Percentiles rank a stretch among this genome's conserved stretches.
These are phyloP conservation scores for Beauveria scarabaeidicola DNA, from an alignment of 2,329 filamentous ascomycete genomes.

Conservation along the genomic window DNA sequence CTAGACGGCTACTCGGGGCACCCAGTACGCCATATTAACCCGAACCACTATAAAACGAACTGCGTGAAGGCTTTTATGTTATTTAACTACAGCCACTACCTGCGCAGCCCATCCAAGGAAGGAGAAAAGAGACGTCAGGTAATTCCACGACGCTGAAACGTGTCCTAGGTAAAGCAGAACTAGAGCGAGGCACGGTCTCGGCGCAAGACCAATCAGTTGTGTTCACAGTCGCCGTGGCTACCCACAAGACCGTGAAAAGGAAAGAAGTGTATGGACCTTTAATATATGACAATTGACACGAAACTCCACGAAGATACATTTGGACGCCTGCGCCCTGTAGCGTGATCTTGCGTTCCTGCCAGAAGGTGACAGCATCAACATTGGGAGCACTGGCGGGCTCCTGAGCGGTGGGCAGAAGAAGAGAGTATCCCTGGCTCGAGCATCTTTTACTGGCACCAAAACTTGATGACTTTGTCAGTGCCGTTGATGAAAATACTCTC, in stretches of 20 bases:
- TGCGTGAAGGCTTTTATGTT: background rate
- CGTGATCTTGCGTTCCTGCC: constrained; percentile 22
- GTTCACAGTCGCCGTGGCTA: constrained; percentile 16
- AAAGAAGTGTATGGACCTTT: constrained; percentile 21
- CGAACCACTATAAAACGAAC: too few species aligned
- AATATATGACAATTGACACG: constrained; percentile 19
- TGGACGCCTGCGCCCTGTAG: constrained; percentile 17
- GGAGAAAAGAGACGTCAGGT: constrained; percentile 17
- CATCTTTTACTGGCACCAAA: constrained; percentile 20
- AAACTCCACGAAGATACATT: constrained; percentile 22
- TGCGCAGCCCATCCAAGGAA: background rate
- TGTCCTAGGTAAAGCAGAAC: constrained; percentile 21
- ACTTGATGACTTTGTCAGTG: constrained; percentile 26
- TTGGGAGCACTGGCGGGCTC: constrained; percentile 28
- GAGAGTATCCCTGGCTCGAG: constrained; percentile 23
- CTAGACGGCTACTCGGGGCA: background rate
- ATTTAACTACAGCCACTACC: background rate
- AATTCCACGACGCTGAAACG: constrained; percentile 27
- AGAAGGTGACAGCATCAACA: constrained; percentile 23
- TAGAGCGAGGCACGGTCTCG: constrained; percentile 1
- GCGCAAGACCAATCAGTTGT: background rate
- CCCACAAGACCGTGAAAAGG: constrained; percentile 22
- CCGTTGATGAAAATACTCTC: constrained; percentile 18
- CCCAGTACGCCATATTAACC: background rate
- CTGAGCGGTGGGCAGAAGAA: constrained; percentile 32